Percentiles rank a stretch among this genome's conserved stretches.
phyloP scores from a whole-genome alignment of 176 grass and related monocot genomes.

The Eragrostis nindensis region DNA sequence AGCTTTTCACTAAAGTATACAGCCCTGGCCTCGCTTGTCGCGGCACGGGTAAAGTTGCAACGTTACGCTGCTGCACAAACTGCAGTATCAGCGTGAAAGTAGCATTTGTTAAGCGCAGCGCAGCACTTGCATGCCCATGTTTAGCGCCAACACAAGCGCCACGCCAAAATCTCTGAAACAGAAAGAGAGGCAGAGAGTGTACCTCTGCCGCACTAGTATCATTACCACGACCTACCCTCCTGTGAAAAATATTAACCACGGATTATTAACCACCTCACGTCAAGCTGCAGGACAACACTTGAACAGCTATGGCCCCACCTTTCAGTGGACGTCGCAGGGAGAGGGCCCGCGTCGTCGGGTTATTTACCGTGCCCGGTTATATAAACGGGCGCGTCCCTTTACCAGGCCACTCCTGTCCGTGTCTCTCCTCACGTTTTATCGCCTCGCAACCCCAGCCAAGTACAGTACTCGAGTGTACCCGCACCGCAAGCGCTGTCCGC shows the following conservation, averaged over 20 bases:
- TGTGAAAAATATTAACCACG: constrained; percentile 49
- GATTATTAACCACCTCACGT: not conserved
- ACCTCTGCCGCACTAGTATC: not conserved
- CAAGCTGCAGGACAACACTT: rapidly evolving
- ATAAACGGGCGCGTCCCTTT: constrained; percentile 11
- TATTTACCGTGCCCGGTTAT: constrained; percentile 48
- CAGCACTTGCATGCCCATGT: not conserved
- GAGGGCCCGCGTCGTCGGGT: not conserved
- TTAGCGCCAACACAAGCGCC: not conserved
- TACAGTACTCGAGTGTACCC: constrained; percentile 43
- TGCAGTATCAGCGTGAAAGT: not conserved
- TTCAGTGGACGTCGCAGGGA: rapidly evolving
- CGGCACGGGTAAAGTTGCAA: constrained; percentile 24
- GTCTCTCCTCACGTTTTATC: constrained; percentile 16
- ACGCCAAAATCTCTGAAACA: constrained; percentile 4
- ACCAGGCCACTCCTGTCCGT: constrained; percentile 6
- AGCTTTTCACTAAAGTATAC: not conserved
- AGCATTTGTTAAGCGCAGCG: constrained; percentile 6
- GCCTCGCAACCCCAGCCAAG: constrained; percentile 11
- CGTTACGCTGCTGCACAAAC: not conserved
- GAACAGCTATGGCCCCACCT: rapidly evolving
- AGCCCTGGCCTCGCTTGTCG: constrained; percentile 30
- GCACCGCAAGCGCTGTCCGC: not conserved
- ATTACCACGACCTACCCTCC: constrained; percentile 20
- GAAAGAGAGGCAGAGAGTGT: not conserved